Evolutionary conservation across 2,329 filamentous ascomycete species (phyloP), one percentile per base, ranked within the genome.

Genomic region (Xylaria sp.): DNA sequence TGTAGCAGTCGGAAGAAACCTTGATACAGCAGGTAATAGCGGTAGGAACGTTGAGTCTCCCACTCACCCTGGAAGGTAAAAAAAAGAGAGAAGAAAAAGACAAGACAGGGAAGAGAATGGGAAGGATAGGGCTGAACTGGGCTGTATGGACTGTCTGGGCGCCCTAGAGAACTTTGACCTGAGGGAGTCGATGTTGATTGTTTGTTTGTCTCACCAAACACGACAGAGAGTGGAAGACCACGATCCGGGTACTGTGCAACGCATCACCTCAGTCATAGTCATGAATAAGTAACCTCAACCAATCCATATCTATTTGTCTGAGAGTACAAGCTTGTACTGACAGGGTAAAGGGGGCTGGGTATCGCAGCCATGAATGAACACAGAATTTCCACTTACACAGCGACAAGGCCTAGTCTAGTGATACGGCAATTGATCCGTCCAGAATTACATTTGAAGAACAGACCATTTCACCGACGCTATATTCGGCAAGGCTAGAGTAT

Each of bases 371-470:
- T 23, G 32, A 10, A 51, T 23, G 16, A 18, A 5, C n/a, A 35
- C 32, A 57, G 18, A 62, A n/a, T n/a, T 4, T 3, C 18, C 35
- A 59, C 65, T 63, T 54, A 67, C 65, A 51, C 65, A 16, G 42
- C 13, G 25, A 58, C 18, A 25, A 25, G 44, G 47, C 51, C 21
- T 18, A 47, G 13, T 18, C 42, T 59, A 47, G 57, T 42, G 25
- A 55, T 12, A 61, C 18, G 29, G 58, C 9, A 13, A n/a, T 35
- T 62, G 13, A 21, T 18, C 40, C 6, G 27, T 55, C 48, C 3
- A 21, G 48, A 61, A 40, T 50, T 21, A 16, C 23, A 40, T 18
- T 37, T 48, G 12, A n/a, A 61, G 10, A 29, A 18, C 50, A 61
- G 51, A 42, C 51, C 25, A 47, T 66, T 44, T 35, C 59, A 58